Conservation (phyloP, 257 asterid species). For the Nicotiana tomentosiformis region DNA sequence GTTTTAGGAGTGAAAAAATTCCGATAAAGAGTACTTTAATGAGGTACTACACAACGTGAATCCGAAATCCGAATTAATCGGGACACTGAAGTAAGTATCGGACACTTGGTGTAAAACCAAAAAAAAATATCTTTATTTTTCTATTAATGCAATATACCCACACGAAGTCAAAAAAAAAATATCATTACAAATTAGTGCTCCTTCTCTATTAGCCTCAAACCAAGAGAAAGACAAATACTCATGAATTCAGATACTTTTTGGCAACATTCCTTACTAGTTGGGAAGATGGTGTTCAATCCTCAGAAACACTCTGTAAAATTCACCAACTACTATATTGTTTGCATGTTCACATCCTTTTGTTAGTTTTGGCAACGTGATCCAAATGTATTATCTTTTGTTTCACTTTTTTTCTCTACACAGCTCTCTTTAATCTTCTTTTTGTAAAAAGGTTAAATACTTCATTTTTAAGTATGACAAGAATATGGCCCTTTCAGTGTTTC, state of each 20-base stretch:
- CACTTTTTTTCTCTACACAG: neutral
- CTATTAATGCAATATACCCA: neutral
- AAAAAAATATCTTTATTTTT: neutral
- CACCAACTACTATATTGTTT: slow-evolving; percentile 17
- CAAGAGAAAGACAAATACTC: no score
- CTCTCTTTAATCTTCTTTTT: neutral
- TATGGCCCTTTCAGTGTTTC: neutral
- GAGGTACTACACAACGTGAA: no score
- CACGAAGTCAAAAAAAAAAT: no score
- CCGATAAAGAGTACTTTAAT: no score
- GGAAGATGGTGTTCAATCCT: neutral
- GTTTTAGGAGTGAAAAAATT: no score
- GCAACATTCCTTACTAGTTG: neutral
- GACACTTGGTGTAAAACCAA: fast-evolving
- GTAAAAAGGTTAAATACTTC: neutral
- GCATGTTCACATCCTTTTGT: slow-evolving; percentile 1
- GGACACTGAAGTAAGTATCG: no score
- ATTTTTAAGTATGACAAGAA: neutral
- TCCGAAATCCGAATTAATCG: no score
- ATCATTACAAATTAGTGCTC: no score
- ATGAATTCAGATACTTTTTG: neutral
- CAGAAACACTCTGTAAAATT: neutral
- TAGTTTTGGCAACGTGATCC: neutral
- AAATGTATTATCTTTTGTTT: neutral
- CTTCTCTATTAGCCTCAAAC: no score